phyloP scores from a whole-genome alignment of 306 rosid species.

The Pyrus pyrifolia region DNA sequence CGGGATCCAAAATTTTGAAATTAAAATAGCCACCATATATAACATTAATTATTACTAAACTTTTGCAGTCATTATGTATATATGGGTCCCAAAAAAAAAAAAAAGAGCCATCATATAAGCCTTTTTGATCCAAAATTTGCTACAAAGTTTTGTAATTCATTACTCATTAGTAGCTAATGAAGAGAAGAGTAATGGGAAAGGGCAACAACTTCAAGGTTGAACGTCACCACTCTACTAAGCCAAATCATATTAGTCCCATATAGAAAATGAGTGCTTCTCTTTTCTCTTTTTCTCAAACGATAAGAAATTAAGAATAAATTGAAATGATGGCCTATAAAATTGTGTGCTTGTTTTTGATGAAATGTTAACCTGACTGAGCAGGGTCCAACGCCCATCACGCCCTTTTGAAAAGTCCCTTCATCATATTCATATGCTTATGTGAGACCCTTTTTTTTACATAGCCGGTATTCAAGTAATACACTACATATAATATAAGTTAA shows the following conservation, averaged over 20 bases:
- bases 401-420: slow-evolving; percentile 13
- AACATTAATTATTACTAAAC: not conserved
- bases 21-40: not conserved
- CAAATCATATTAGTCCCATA: not conserved
- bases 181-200: not conserved
- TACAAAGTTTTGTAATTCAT: not conserved
- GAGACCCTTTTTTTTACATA: too few relatives aligned
- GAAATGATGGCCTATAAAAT: not conserved
- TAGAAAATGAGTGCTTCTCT: not conserved
- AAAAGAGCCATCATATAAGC: not conserved
- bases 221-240: not conserved
- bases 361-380: not conserved
- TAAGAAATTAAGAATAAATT: not conserved
- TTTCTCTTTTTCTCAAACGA: not conserved
- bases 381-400: slow-evolving; percentile 1
- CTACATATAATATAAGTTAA: too few relatives aligned
- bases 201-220: not conserved
- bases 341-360: slow-evolving; percentile 22
- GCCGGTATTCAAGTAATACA: too few relatives aligned
- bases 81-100: too few relatives aligned
- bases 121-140: not conserved
- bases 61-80: not conserved
- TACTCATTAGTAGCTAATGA: slow-evolving; percentile 1
- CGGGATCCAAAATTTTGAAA: not conserved
- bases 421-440: not conserved